phyloP scores from a whole-genome alignment of 768 basidiomycete species.

The Suillus subaureus region DNA sequence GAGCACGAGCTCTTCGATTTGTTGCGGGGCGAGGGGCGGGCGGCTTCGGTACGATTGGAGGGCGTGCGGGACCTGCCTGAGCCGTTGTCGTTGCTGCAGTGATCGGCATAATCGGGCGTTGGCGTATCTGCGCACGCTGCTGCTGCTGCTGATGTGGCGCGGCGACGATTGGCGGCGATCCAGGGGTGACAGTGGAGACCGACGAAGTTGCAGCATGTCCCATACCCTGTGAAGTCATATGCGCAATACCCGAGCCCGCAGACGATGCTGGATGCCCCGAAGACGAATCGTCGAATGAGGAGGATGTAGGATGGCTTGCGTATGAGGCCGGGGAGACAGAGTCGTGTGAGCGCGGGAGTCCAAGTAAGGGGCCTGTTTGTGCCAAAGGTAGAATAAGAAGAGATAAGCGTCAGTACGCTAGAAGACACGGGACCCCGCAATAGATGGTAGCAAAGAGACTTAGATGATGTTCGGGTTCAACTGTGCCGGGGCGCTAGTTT shows the following conservation, averaged over 20 bases:
- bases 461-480: not conserved
- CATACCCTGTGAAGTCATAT: not conserved
- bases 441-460: constrained; percentile 1
- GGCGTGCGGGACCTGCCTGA: not conserved
- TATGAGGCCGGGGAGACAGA: constrained; percentile 28
- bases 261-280: constrained; percentile 19
- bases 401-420: constrained; percentile 15
- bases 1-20: constrained; percentile 14
- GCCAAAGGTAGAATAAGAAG: not conserved
- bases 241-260: not conserved
- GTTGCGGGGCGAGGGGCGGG: not conserved
- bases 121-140: not conserved
- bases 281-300: constrained; percentile 11
- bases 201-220: constrained; percentile 27
- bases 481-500: not conserved
- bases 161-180: constrained; percentile 1
- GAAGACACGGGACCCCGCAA: not conserved
- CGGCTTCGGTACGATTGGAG: constrained; percentile 3
- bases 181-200: constrained; percentile 25
- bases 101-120: constrained; percentile 7
- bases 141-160: constrained; percentile 17
- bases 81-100: not conserved
- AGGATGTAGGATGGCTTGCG: constrained; percentile 23
- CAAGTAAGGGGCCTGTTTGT: constrained; percentile 15
- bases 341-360: constrained; percentile 15